phyloP scores from a whole-genome alignment of 108 stramenopile species.

The Thalassiosira profunda region DNA sequence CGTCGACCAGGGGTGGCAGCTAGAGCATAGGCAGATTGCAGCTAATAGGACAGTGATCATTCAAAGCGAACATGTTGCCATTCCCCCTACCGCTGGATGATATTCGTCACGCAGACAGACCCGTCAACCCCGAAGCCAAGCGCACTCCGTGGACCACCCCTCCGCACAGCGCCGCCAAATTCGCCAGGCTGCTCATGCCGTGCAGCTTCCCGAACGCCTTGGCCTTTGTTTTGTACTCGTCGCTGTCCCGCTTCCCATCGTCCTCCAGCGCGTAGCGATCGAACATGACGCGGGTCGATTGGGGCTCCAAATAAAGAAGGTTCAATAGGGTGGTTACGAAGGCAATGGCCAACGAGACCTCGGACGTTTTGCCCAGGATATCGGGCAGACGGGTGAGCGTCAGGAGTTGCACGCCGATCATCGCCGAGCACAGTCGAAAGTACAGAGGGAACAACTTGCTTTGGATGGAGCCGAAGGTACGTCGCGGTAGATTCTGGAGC shows the following conservation, averaged over 20 bases:
- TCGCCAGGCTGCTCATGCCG: constrained; percentile 73
- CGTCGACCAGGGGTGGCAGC: too few relatives aligned
- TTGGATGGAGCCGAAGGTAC: constrained; percentile 86
- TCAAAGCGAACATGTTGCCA: too few relatives aligned
- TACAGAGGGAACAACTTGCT: constrained; percentile 83
- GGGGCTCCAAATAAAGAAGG: constrained; percentile 73
- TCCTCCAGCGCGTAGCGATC: constrained; percentile 67
- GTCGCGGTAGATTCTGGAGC: constrained; percentile 81
- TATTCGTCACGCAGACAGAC: too few relatives aligned
- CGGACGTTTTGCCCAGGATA: constrained; percentile 46
- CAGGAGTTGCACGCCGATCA: constrained; percentile 59
- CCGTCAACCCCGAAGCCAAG: constrained; percentile 46
- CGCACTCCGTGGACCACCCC: constrained; percentile 62
- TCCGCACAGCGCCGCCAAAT: constrained; percentile 68
- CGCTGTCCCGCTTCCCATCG: constrained; percentile 52
- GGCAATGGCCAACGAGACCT: constrained; percentile 53
- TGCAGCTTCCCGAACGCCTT: constrained; percentile 79
- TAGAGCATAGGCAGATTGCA: too few relatives aligned
- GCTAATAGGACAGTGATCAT: too few relatives aligned
- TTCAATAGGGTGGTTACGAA: constrained; percentile 67
- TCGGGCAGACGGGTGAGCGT: constrained; percentile 46
- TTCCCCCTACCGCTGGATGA: too few relatives aligned
- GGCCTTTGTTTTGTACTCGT: constrained; percentile 68
- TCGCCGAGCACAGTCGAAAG: constrained; percentile 62
- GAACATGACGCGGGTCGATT: constrained; percentile 67